Evolutionary conservation across 169 alveolate genomes (phyloP), one percentile per base, ranked within the genome.

Genomic region (Eimeria maxima): DNA sequence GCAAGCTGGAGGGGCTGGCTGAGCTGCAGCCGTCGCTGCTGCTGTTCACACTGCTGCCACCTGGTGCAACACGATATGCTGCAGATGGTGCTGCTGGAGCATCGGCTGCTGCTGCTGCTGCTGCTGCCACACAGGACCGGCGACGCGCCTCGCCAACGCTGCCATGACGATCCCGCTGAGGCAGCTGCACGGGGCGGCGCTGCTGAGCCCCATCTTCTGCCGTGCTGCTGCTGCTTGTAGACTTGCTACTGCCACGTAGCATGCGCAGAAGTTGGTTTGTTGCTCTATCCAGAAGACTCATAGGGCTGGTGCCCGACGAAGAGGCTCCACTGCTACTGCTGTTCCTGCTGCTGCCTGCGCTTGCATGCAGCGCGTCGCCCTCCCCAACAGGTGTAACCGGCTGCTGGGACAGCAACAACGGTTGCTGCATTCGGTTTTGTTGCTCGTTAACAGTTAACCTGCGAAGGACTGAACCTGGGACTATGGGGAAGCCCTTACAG

Each of bases 101-200:
- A 11, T 7, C 20, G 16, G 60, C 60, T 53, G 10, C 60, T 53
- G 60, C 60, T 53, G 60, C 60, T 53, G 60, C 60, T 53, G 60
- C 60, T 53, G 60, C 60, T 11, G 45, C 92, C 20, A 57, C 92
- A 27, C 76, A 18, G 57, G 76, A 57, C 8, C 78, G 73, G 78
- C 78, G 92, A n/a, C 92, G 45, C 38, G 92, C 76, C 24, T 42
- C 92, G 27, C 92, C 78, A 18, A 27, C 47, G 92, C 92, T 84
- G 73, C 92, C 92, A 38, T 42, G 73, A 10, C 76, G 63, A 14
- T 14, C 38, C 20, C 89, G 89, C 67, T 45, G 89, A 13, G 89
- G 89, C n/a, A 78, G 89, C 89, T 78, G 89, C 89, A 78, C 89
- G 67, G 89, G 69, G 33, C 65, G 63, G 22, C 44, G 74, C 92